Base-by-base conservation (phyloP, 192 early-diverging fungal genomes). In the Linnemannia elongata region DNA sequence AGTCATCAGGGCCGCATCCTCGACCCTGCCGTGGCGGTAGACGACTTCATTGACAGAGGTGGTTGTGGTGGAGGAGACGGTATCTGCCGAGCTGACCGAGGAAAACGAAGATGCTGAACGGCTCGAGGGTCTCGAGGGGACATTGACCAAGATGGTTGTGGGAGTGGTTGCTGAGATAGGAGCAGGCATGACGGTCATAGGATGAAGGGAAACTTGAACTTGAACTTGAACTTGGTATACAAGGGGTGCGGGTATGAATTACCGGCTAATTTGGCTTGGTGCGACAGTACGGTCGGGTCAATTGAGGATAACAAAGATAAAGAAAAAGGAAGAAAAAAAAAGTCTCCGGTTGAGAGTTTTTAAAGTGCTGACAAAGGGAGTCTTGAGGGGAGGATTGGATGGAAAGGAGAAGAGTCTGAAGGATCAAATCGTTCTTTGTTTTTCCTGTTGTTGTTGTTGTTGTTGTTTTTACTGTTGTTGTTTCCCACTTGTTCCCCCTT, bases 21-120 rank as follows among this genome's bases (percentile, higher is more conserved):
- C 79, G 38, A 79, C 76, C 24, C 49, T 70, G 36, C 84, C 84
- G 71, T 87, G 84, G 57, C 84, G 84, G 74, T 73, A 87, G 35
- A 76, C 74, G 5, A 85, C 75, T 9, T 70, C 57, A 4, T 75
- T 41, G 22, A 80, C 69, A 13, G 54, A 17, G 45, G 73, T 41
- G 13, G 38, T 12, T 55, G 17, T 30, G 0, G 55, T 72, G 20
- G 71, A 69, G 6, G 72, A 72, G 1, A 55, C 36, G 22, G 82
- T 47, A 20, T 33, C 27, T 15, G 82, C 52, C 3, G 82, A 78
- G 6, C 44, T 24, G 33, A 47, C 44, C 1, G 73, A 54, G 45
- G 75, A 41, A 15, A 33, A 13, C n/a, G 72, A 69, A 27, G 76
- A 55, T 4, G 49, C 60, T 24, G 82, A 74, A 18, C 82, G 76